Conservation (phyloP, 192 early-diverging fungal genomes). For the Helicostylum pulchrum region DNA sequence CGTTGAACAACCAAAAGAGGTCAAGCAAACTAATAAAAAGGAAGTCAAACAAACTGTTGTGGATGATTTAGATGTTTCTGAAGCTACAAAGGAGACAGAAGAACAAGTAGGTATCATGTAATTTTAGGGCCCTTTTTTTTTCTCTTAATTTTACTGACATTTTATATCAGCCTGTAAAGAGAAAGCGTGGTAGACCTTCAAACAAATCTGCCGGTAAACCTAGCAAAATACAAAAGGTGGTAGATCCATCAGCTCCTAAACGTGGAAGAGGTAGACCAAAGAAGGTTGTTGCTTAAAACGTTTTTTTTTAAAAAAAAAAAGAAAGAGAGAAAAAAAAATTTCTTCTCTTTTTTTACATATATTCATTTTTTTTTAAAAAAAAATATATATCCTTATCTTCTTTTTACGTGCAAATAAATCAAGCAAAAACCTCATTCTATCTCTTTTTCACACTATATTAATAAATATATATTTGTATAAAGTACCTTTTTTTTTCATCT, state of each 20-base stretch:
- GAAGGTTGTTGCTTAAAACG: slow-evolving; percentile 12
- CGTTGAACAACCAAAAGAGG: too few species aligned
- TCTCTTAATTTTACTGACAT: too few species aligned
- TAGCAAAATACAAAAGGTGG: neutral
- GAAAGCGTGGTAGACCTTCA: slow-evolving; percentile 14
- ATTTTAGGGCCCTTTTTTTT: too few species aligned
- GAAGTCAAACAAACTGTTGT: too few species aligned
- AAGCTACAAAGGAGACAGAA: too few species aligned
- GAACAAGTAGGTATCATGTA: too few species aligned
- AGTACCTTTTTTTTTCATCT: neutral
- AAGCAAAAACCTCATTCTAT: too few species aligned
- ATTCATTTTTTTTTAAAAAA: neutral
- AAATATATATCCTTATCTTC: neutral
- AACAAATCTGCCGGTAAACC: neutral
- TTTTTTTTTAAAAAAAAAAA: neutral
- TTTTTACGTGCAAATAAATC: neutral
- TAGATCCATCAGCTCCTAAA: slow-evolving; percentile 12
- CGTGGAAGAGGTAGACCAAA: slow-evolving; percentile 19
- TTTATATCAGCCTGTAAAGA: slow-evolving; percentile 1
- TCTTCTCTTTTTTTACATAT: neutral
- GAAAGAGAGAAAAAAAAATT: neutral
- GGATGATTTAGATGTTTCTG: too few species aligned
- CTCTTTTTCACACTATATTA: too few species aligned
- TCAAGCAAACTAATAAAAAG: too few species aligned
- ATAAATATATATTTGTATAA: too few species aligned